Conservation (phyloP, 176 grass and related monocot species). For the Aegilops tauschii region DNA sequence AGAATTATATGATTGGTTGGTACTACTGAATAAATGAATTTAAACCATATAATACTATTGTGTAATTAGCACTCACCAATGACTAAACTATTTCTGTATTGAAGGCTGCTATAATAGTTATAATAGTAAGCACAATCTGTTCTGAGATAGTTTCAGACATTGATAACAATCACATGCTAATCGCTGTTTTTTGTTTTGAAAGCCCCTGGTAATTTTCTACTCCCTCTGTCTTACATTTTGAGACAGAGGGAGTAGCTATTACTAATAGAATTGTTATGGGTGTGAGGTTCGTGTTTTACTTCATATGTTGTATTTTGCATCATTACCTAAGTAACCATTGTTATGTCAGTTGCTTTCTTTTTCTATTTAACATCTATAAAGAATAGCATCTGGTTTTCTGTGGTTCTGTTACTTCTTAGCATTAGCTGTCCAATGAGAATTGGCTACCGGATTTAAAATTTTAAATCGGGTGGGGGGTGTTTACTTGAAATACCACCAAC, state of each 20-base stretch:
- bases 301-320: neutral
- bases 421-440: conserved; percentile 3
- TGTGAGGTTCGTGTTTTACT: neutral
- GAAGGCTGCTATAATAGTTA: neutral
- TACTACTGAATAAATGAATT: conserved; percentile 9
- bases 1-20: conserved; percentile 4
- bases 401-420: conserved; percentile 21
- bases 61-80: neutral
- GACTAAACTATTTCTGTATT: neutral
- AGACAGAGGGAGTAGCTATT: neutral
- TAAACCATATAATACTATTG: conserved; percentile 11
- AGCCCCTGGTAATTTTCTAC: neutral
- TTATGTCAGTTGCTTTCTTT: neutral
- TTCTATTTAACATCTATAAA: conserved; percentile 3
- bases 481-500: neutral
- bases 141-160: conserved; percentile 12
- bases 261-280: neutral
- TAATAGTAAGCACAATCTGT: neutral
- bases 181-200: neutral
- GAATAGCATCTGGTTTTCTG: neutral
- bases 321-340: neutral
- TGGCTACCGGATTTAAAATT: too few relatives aligned
- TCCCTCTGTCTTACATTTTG: too few relatives aligned
- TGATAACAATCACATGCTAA: conserved; percentile 6
- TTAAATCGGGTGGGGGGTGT: too few relatives aligned